Percentiles rank a stretch among this genome's conserved stretches.
These are phyloP conservation scores for Saccharomycopsis sp. DNA, from an alignment of 805 yeast species.

Conservation along the genomic window DNA sequence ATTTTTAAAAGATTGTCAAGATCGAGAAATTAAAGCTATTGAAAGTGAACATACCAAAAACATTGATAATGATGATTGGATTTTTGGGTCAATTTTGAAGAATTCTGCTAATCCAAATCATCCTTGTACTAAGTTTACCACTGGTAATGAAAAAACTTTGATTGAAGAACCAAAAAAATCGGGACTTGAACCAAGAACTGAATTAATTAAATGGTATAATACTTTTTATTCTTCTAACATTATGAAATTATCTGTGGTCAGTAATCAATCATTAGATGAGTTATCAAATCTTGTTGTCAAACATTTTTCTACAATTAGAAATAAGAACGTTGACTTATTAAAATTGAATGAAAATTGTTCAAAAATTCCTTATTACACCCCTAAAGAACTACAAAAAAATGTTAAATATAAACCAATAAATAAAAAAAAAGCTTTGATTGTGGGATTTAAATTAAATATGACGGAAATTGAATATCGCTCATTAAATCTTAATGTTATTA, in stretches of 20 bases:
- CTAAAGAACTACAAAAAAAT: constrained; percentile 39
- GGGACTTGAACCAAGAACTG: constrained; percentile 71
- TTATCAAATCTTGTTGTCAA: constrained; percentile 62
- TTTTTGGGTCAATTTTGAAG: constrained; percentile 77
- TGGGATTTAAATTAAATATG: constrained; percentile 63
- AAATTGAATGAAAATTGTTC: constrained; percentile 1
- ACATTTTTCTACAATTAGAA: constrained; percentile 18
- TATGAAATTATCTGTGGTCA: constrained; percentile 79
- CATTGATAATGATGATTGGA: constrained; percentile 82
- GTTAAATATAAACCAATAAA: constrained; percentile 72
- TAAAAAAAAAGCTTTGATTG: constrained; percentile 58
- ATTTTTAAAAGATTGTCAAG: constrained; percentile 54
- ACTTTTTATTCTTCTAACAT: constrained; percentile 72
- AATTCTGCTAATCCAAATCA: constrained; percentile 61
- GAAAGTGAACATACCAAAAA: constrained; percentile 95
- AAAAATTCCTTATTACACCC: constrained; percentile 34
- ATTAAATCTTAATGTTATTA: too few relatives aligned
- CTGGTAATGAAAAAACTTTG: constrained; percentile 76
- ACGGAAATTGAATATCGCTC: constrained; percentile 62
- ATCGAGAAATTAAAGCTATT: constrained; percentile 88
- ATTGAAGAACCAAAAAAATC: constrained; percentile 48
- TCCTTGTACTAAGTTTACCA: constrained; percentile 80
- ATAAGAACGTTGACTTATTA: constrained; percentile 8
- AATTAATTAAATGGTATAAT: constrained; percentile 63
- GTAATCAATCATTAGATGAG: constrained; percentile 67